phyloP scores from a whole-genome alignment of 202 grass and related monocot genomes.

The Panicum virgatum region DNA sequence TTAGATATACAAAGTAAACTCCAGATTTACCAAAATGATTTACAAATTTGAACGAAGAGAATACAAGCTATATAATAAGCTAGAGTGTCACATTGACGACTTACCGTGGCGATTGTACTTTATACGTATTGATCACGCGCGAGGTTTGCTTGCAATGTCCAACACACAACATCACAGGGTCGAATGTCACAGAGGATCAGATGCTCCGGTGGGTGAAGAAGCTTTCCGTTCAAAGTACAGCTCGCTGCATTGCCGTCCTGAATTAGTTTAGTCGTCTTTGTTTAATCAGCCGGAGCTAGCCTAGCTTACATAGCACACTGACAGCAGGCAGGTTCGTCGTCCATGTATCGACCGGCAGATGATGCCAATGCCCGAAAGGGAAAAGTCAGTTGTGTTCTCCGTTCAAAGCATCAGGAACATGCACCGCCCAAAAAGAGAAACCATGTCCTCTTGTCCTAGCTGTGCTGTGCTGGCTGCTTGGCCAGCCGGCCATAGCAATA shows the following conservation, averaged over 20 bases:
- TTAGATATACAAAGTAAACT: no score
- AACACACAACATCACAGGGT: neutral
- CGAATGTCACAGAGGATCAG: neutral
- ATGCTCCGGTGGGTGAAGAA: constrained; percentile 1
- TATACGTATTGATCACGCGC: neutral
- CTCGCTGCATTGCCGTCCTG: constrained; percentile 39
- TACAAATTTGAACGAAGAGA: no score
- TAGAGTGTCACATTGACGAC: no score
- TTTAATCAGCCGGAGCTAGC: neutral
- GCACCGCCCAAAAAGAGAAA: constrained; percentile 14
- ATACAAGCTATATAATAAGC: no score
- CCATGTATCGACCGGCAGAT: neutral
- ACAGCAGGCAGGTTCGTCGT: constrained; percentile 13
- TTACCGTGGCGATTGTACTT: no score
- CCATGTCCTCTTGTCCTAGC: neutral
- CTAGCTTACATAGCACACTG: neutral
- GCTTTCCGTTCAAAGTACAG: constrained; percentile 20
- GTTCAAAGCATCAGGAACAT: constrained; percentile 15
- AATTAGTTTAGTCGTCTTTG: constrained; percentile 45
- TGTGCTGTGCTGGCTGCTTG: neutral
- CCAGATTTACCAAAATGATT: no score
- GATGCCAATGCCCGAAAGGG: constrained; percentile 18
- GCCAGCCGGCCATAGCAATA: neutral
- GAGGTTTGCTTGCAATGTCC: neutral
- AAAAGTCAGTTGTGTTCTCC: neutral